These are phyloP conservation scores for Russula earlei DNA, from an alignment of 768 basidiomycete species.

Conservation along the genomic window DNA sequence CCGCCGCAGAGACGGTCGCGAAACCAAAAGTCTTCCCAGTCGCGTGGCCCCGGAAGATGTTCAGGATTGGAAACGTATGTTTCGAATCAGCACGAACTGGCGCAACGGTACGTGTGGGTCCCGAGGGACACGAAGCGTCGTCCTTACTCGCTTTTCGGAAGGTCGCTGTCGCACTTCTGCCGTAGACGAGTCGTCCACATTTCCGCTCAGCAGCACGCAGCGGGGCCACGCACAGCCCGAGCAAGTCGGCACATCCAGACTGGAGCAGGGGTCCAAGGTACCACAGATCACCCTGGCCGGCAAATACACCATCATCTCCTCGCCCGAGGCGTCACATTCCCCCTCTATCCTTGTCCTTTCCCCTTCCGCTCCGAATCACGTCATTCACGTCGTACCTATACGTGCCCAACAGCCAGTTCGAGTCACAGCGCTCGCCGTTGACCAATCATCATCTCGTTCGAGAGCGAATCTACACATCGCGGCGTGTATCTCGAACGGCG, in stretches of 20 bases:
- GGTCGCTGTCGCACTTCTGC: constrained; percentile 43
- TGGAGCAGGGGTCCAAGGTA: constrained; percentile 11
- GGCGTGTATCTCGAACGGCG: constrained; percentile 58
- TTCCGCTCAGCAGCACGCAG: background rate
- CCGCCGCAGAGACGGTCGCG: constrained; percentile 45
- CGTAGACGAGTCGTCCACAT: constrained; percentile 1
- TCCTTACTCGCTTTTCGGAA: constrained; percentile 23
- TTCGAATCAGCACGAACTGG: constrained; percentile 78
- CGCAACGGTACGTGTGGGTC: constrained; percentile 45
- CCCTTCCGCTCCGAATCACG: constrained; percentile 29
- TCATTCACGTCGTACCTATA: constrained; percentile 37
- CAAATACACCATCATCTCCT: constrained; percentile 11
- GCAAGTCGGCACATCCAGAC: background rate
- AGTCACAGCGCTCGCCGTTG: constrained; percentile 61
- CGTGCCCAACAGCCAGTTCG: constrained; percentile 26
- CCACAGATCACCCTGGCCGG: constrained; percentile 16
- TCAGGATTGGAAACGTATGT: constrained; percentile 82
- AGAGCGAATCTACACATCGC: constrained; percentile 37
- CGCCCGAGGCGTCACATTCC: constrained; percentile 37
- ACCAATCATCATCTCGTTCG: constrained; percentile 61
- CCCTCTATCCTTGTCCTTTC: constrained; percentile 47
- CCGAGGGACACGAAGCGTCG: background rate
- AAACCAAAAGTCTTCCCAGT: constrained; percentile 49
- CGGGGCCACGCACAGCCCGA: background rate
- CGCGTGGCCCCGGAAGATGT: constrained; percentile 31